Evolutionary conservation across 208 protist genomes (phyloP).

Genomic region (Acanthamoeba lugdunensis): DNA sequence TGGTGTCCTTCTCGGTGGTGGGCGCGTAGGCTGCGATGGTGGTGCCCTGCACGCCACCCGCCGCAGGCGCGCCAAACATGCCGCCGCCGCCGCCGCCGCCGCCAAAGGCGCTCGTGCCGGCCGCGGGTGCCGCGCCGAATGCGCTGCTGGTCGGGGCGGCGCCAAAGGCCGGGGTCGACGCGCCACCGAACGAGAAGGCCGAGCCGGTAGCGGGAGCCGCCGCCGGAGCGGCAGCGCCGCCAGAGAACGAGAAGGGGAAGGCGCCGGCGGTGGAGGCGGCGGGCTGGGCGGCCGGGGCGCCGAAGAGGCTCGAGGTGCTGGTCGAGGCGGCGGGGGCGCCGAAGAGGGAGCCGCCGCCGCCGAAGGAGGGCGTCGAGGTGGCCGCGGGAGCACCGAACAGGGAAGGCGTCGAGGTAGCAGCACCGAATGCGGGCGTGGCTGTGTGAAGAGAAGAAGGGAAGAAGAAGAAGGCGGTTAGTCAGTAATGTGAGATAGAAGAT

Average conservation of each 20-base stretch:
- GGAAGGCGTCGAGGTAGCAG: not conserved
- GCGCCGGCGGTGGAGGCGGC: not conserved
- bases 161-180: not conserved
- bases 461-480: no score
- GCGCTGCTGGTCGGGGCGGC: not conserved
- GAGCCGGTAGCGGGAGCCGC: not conserved
- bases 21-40: conserved; percentile 12
- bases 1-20: not conserved
- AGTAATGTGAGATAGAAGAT: no score
- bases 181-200: not conserved
- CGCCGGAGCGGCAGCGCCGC: not conserved
- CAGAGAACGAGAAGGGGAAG: conserved; percentile 31
- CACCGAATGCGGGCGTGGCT: not conserved
- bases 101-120: conserved; percentile 22
- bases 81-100: not conserved
- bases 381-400: conserved; percentile 5
- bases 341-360: not conserved
- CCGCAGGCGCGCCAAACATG: not conserved
- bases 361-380: not conserved
- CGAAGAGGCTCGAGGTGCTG: not conserved
- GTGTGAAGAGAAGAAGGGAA: no score
- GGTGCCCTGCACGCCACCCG: not conserved
- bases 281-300: not conserved
- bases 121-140: not conserved
- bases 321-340: not conserved